Conservation (phyloP, 768 basidiomycete genomes). For the Trametes cubensis region DNA sequence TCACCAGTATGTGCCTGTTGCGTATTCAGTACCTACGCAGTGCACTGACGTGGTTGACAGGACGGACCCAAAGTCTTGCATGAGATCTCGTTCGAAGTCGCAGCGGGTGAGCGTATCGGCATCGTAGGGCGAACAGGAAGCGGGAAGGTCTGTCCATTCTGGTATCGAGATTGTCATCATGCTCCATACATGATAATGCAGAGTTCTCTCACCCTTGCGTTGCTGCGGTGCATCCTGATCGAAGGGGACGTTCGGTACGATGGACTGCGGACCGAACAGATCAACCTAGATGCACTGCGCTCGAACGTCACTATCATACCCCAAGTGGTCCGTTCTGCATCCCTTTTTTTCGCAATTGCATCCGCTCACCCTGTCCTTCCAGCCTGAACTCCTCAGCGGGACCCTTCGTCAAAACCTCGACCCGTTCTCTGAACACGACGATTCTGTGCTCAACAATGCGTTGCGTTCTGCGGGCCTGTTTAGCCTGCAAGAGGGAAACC, state of each 20-base stretch:
- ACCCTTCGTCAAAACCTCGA: constrained; percentile 52
- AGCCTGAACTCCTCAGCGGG: constrained; percentile 46
- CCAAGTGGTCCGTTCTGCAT: constrained; percentile 37
- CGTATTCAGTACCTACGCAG: not conserved
- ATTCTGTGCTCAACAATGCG: constrained; percentile 43
- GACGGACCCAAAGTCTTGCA: constrained; percentile 60
- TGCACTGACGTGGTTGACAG: not conserved
- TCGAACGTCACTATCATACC: constrained; percentile 50
- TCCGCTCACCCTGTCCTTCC: constrained; percentile 13
- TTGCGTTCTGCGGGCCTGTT: constrained; percentile 45
- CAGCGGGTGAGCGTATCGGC: constrained; percentile 59
- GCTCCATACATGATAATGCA: constrained; percentile 13
- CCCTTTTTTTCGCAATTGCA: constrained; percentile 1
- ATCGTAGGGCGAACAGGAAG: constrained; percentile 28
- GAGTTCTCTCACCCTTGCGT: constrained; percentile 55
- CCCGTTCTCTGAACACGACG: constrained; percentile 52
- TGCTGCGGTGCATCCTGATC: constrained; percentile 53
- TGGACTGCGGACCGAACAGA: constrained; percentile 40
- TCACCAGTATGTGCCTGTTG: constrained; percentile 17
- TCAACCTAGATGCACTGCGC: constrained; percentile 52
- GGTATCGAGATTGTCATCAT: not conserved
- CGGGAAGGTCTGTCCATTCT: not conserved
- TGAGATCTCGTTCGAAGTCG: constrained; percentile 53
- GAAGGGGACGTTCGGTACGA: constrained; percentile 52
- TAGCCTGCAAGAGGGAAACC: constrained; percentile 30